Base-by-base conservation (phyloP, 2,329 filamentous ascomycete species). In the Fusarium goolgardi region DNA sequence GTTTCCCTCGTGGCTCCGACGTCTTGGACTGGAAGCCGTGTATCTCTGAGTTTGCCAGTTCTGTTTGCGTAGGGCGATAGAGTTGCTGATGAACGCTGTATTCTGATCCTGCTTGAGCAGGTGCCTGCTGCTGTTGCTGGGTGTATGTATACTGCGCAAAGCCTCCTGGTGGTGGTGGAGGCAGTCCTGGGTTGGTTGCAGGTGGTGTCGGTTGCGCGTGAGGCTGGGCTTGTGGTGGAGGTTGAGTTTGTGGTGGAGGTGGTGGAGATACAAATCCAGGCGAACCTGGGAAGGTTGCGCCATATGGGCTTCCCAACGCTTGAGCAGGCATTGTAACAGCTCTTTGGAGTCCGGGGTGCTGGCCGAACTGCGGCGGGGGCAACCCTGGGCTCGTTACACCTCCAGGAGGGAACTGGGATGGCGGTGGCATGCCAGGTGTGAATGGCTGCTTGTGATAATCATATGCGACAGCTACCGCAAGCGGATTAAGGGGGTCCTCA, bases 51-150 rank as follows among this genome's bases (percentile, higher is more conserved):
- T 82, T 80, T n/a, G 69, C 67, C 37, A 80, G 78, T 76, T 92
- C 90, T 7, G 80, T 79, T 76, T 91, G 88, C 7, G 87, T 90
- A 2, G 91, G 91, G 55, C 87, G 79, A 74, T 93, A 94, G 20
- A 88, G 78, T 76, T 93, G 90, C 73, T 88, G 85, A 72, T 94
- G 91, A 41, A 93, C 79, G 10, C 78, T 76, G 61, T 90, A 91
- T 50, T 87, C 85, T 18, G 66, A 63, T 4, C 68, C 64, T 13
- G 63, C 70, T 43, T 71, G 72, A 25, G 47, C 59, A 35, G 59
- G 63, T 64, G 25, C 52, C 45, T 72, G 75, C 55, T 64, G 61
- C 37, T 61, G 45, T 35, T 73, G 76, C n/a, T 60, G 53, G 56
- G 64, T 66, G 67, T 84, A 84, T 41, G 72, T 79, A 71, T 86